Percentiles rank a stretch among this genome's conserved stretches.
Evolutionary conservation across 2,329 filamentous ascomycete genomes (phyloP).

Genomic region (Cadophora malorum): DNA sequence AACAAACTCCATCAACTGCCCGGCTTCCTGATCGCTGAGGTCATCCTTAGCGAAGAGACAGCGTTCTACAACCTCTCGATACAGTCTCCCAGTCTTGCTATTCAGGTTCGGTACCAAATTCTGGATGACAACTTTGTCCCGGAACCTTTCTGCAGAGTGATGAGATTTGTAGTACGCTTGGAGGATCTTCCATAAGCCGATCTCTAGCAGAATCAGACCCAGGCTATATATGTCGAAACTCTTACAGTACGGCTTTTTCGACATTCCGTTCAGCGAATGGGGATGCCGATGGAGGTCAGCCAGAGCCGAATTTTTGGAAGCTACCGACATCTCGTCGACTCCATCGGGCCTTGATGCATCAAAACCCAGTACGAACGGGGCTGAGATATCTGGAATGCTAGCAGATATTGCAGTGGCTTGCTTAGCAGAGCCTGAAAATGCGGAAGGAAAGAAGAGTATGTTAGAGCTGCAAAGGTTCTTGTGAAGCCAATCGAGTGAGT

Average conservation of each 20-base stretch:
- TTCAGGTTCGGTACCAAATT: constrained; percentile 51
- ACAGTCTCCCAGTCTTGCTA: constrained; percentile 51
- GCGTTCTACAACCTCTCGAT: constrained; percentile 51
- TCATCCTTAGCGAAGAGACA: constrained; percentile 50
- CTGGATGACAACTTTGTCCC: constrained; percentile 51
- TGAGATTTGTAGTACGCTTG: constrained; percentile 51
- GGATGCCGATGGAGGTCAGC: constrained; percentile 56
- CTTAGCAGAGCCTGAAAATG: constrained; percentile 43
- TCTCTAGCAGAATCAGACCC: constrained; percentile 56
- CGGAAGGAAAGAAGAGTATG: constrained; percentile 53
- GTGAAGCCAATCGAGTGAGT: constrained; percentile 60
- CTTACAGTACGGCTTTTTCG: constrained; percentile 49
- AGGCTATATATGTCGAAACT: constrained; percentile 53
- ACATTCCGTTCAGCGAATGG: constrained; percentile 48
- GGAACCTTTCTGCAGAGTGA: constrained; percentile 51
- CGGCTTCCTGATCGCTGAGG: constrained; percentile 48
- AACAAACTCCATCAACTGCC: constrained; percentile 51
- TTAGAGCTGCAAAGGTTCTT: constrained; percentile 50
- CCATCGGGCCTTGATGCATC: constrained; percentile 50
- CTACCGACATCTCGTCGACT: constrained; percentile 48
- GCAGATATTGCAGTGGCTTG: constrained; percentile 39
- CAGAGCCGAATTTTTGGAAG: constrained; percentile 49
- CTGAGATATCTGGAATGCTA: constrained; percentile 50
- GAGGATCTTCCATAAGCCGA: constrained; percentile 54
- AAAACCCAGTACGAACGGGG: constrained; percentile 50